Base-by-base conservation (phyloP, 768 basidiomycete species). In the Lentinus brumalis region DNA sequence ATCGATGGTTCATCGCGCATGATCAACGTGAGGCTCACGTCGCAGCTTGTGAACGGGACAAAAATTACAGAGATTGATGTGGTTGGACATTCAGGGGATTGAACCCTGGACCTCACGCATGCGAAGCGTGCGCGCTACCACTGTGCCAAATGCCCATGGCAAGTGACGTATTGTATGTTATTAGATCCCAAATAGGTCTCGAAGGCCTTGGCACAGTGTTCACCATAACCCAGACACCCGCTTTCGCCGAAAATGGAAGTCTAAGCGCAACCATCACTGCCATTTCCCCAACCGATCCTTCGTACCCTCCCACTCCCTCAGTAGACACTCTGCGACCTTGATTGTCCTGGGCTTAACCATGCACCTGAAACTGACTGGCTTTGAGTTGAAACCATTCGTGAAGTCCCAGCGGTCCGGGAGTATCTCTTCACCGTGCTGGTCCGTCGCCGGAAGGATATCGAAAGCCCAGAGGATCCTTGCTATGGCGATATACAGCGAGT, bases 1-100 rank as follows among this genome's bases (percentile, higher is more conserved):
- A 26, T 26, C 21, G 21, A 26, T 26, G 21, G 21, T 26, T 26
- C 2, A 26, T 26, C 21, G 21, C 21, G 21, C 21, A 26, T 26
- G 21, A 2, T 26, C 21, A 26, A 26, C 21, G 21, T 26, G 21
- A 26, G 21, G 21, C 21, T 26, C 21, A 26, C 21, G 21, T 26
- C 21, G 21, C 21, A 26, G 21, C 21, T 26, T 26, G 21, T 26
- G 21, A 26, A 26, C 21, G 21, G 21, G 21, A 54, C 6, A 35
- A 35, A 35, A 79, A 31, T 79, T 70, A 4, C 88, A 61, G 0
- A 90, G 77, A 57, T 77, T 71, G 18, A 67, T 66, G 65, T 88
- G 87, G 15, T 89, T 82, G 10, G 61, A 35, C 35, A 35, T 35
- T 35, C 35, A 35, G 35, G 35, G 75, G 53, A 85, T 67, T 2